These are phyloP conservation scores for Aristolochia fimbriata DNA, from an alignment of 164 flowering plant species.

Conservation along the genomic window DNA sequence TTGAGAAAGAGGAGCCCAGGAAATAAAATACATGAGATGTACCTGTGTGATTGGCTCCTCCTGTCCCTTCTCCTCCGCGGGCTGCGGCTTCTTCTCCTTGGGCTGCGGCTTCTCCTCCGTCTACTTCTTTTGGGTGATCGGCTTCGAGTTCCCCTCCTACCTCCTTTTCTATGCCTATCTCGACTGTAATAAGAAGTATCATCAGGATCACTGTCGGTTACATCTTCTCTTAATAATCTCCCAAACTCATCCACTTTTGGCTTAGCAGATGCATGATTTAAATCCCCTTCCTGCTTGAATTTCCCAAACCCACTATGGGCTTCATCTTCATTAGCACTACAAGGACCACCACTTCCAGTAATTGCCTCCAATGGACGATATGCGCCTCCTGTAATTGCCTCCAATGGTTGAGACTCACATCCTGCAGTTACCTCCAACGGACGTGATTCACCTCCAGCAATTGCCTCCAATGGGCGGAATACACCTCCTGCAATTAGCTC, in stretches of 20 bases:
- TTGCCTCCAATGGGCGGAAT: background rate
- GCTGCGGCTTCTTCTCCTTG: slow-evolving; percentile 53
- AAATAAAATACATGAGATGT: slow-evolving; percentile 1
- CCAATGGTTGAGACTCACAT: too few species aligned
- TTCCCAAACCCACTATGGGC: slow-evolving; percentile 11
- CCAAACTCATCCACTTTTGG: slow-evolving; percentile 79
- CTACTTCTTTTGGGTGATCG: slow-evolving; percentile 45
- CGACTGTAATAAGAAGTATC: slow-evolving; percentile 15
- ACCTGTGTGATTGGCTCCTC: slow-evolving; percentile 81
- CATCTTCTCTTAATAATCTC: slow-evolving; percentile 58
- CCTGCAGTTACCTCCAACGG: background rate
- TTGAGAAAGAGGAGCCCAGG: background rate
- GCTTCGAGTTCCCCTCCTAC: slow-evolving; percentile 39
- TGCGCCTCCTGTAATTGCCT: too few species aligned
- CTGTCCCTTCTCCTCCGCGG: slow-evolving; percentile 58
- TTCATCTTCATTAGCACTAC: slow-evolving; percentile 15
- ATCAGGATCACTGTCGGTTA: slow-evolving; percentile 74
- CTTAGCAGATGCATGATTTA: slow-evolving; percentile 12
- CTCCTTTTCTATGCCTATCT: slow-evolving; percentile 40
- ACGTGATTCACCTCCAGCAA: background rate
- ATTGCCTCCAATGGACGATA: background rate
- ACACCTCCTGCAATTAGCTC: too few species aligned
- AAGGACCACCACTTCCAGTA: slow-evolving; percentile 8
- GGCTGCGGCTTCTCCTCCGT: slow-evolving; percentile 50
- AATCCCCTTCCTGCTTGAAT: slow-evolving; percentile 16